Evolutionary conservation across 192 early-diverging fungal genomes (phyloP).

Genomic region (Umbelopsis sp.): DNA sequence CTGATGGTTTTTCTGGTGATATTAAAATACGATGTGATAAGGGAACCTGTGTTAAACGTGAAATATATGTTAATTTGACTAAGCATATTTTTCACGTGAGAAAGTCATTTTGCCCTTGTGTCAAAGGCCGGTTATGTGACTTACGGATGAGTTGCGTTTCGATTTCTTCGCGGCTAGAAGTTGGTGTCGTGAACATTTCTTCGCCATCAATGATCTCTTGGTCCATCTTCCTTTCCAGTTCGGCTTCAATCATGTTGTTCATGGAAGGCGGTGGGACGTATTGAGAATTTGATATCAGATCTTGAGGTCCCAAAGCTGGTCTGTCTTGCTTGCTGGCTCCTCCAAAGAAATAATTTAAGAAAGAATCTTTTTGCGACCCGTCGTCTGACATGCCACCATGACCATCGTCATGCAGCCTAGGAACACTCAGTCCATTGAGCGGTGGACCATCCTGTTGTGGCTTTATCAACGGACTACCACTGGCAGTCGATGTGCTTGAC

Average conservation of each 20-base stretch:
- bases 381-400: slow-evolving; percentile 3
- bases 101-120: not conserved
- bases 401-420: not conserved
- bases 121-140: not conserved
- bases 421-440: not conserved
- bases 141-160: slow-evolving; percentile 76
- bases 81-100: not conserved
- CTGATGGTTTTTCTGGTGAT: slow-evolving; percentile 77
- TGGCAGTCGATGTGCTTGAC: slow-evolving; percentile 31
- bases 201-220: not conserved
- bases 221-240: slow-evolving; percentile 29
- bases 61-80: not conserved
- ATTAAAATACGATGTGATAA: slow-evolving; percentile 75
- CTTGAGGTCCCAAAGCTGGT: slow-evolving; percentile 14
- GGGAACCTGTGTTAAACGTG: slow-evolving; percentile 42
- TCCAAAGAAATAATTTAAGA: slow-evolving; percentile 60
- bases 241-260: slow-evolving; percentile 16
- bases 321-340: slow-evolving; percentile 32
- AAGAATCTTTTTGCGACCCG: slow-evolving; percentile 37
- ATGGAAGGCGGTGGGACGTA: slow-evolving; percentile 5
- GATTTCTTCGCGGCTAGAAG: slow-evolving; percentile 54
- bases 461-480: not conserved
- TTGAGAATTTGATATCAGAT: not conserved
- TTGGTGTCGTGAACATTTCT: not conserved
- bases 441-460: not conserved